Evolutionary conservation across 2,329 filamentous ascomycete genomes (phyloP).

Genomic region (Arthrobotrys musiformis): DNA sequence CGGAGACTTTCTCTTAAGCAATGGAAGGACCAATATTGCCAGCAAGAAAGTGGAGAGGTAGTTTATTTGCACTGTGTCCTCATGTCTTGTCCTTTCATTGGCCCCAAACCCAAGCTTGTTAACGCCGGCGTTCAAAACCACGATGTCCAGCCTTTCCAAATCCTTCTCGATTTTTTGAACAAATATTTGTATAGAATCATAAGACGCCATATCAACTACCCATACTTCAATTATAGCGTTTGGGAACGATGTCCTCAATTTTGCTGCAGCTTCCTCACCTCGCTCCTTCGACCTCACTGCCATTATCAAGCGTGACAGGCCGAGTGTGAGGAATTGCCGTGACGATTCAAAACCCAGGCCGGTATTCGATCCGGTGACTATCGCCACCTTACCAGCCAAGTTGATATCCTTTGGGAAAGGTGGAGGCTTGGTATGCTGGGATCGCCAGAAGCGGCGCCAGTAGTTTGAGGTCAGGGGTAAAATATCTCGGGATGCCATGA

Average conservation of each 20-base stretch:
- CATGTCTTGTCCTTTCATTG: constrained; percentile 21
- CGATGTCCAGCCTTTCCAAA: constrained; percentile 64
- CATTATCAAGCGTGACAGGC: constrained; percentile 65
- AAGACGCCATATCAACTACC: constrained; percentile 66
- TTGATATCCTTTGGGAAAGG: constrained; percentile 17
- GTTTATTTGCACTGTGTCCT: constrained; percentile 59
- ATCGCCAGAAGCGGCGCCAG: constrained; percentile 49
- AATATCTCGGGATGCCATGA: constrained; percentile 27
- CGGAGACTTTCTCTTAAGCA: constrained; percentile 56
- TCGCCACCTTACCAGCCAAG: constrained; percentile 60
- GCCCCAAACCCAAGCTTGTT: constrained; percentile 55
- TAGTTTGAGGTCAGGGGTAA: constrained; percentile 50
- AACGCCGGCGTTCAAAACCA: constrained; percentile 65
- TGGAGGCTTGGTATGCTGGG: constrained; percentile 38
- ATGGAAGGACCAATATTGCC: constrained; percentile 61
- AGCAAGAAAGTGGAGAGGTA: constrained; percentile 62
- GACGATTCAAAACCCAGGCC: constrained; percentile 67
- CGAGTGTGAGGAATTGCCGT: constrained; percentile 63
- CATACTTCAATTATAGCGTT: constrained; percentile 65
- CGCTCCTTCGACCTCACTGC: constrained; percentile 65
- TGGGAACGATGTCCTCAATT: constrained; percentile 62
- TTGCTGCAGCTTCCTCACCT: constrained; percentile 64
- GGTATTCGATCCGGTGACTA: constrained; percentile 67
- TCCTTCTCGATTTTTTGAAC: constrained; percentile 61
- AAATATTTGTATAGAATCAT: constrained; percentile 65